Base-by-base conservation (phyloP, 176 grass and related monocot species). In the Echinochloa phyllopogon region DNA sequence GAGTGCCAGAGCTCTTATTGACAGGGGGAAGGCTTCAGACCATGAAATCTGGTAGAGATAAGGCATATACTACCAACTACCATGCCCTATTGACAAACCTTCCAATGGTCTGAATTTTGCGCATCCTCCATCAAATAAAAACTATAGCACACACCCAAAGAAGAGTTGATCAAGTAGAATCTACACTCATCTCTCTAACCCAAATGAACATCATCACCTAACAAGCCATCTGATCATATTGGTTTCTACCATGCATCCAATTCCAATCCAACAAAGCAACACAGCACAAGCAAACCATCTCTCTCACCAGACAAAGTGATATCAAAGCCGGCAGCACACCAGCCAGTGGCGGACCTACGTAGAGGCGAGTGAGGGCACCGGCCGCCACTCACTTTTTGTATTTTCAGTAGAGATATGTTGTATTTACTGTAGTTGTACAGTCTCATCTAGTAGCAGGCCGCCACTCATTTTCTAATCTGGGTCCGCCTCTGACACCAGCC, bases 221-320 rank as follows among this genome's bases (percentile, higher is more conserved):
- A 10, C 37, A 45, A 78, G 45, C 37, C 44, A 78, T 84, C 65
- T 44, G 4, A 79, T 88, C 57, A 58, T 41, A 62, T 7, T 79
- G 47, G 57, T 29, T 29, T 25, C 44, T 51, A 29, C 1, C 48
- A 59, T 18, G 27, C 53, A 78, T 6, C 51, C 27, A 55, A 37
- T 36, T 55, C 1, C 15, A 71, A 77, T 44, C 75, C 45, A 86
- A 71, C 10, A 81, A 10, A 41, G 3, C 42, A 62, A 0, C 16
- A 10, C 6, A 20, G 73, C 55, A 72, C 17, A 33, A 50, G 21
- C 21, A 69, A 43, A 20, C 10, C 29, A 39, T 6, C 25, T 11
- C 11, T 52, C 3, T 17, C 6, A 55, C 23, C 18, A 39, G 50
- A 10, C 49, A 75, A 38, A 53, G 16, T 74, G 27, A 36, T 4